Conservation (phyloP, 495 filamentous ascomycete genomes). For the Parmelia sp. region DNA sequence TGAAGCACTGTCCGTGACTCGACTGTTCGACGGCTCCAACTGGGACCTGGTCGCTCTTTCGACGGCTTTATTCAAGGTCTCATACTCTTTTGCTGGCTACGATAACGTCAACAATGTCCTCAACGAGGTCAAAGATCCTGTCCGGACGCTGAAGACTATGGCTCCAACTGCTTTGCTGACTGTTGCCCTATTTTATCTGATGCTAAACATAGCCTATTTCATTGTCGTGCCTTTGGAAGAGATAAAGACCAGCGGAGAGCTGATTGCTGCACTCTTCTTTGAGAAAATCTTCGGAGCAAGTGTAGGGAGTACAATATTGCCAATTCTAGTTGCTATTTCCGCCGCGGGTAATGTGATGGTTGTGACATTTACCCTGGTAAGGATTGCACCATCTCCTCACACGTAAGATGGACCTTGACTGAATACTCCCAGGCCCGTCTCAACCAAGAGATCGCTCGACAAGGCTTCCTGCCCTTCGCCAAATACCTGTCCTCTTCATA, state of each 20-base stretch:
- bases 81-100: slow-evolving; percentile 64
- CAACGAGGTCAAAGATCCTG: slow-evolving; percentile 65
- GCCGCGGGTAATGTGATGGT: slow-evolving; percentile 74
- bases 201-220: slow-evolving; percentile 67
- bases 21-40: slow-evolving; percentile 47
- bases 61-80: slow-evolving; percentile 65
- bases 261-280: slow-evolving; percentile 65
- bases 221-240: slow-evolving; percentile 61
- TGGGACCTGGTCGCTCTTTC: slow-evolving; percentile 51
- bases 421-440: slow-evolving; percentile 49
- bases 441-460: slow-evolving; percentile 62
- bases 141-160: slow-evolving; percentile 60
- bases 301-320: slow-evolving; percentile 52
- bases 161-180: slow-evolving; percentile 56
- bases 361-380: slow-evolving; percentile 59
- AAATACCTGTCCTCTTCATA: slow-evolving; percentile 54
- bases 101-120: slow-evolving; percentile 71
- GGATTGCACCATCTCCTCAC: slow-evolving; percentile 15
- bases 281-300: slow-evolving; percentile 53
- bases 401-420: slow-evolving; percentile 10
- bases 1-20: slow-evolving; percentile 31
- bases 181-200: slow-evolving; percentile 54
- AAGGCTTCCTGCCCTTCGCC: slow-evolving; percentile 65
- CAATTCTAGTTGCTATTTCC: slow-evolving; percentile 59
- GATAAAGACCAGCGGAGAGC: slow-evolving; percentile 59